A percentile compares a stretch with the other conserved stretches of the same genome.
These are phyloP conservation scores for Morella rubra DNA, from an alignment of 306 rosid species.

Conservation along the genomic window DNA sequence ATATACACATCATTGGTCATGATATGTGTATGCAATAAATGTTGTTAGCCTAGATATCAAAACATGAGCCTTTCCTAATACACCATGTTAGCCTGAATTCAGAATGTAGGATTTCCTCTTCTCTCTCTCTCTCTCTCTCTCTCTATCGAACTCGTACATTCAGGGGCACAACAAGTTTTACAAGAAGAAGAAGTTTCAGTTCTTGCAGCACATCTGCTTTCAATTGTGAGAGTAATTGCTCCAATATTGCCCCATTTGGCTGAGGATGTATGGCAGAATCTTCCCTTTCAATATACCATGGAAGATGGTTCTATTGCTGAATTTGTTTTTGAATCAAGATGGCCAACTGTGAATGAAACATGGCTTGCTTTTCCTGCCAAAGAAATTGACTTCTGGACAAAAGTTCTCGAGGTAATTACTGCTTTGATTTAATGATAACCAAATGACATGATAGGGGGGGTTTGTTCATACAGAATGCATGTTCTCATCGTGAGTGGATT, in stretches of 20 bases:
- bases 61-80: neutral
- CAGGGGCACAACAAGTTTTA: constrained; percentile 82
- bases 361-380: constrained; percentile 68
- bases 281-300: constrained; percentile 64
- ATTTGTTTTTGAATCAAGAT: constrained; percentile 86
- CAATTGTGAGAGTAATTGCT: constrained; percentile 73
- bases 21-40: neutral
- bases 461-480: constrained; percentile 12
- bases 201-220: constrained; percentile 80
- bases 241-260: constrained; percentile 99
- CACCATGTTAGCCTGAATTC: neutral
- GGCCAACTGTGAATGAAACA: constrained; percentile 76
- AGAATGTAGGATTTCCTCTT: too few species aligned
- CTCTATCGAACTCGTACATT: constrained; percentile 15
- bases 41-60: neutral
- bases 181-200: constrained; percentile 96
- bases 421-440: neutral
- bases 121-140: neutral
- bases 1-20: neutral
- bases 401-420: constrained; percentile 75
- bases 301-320: constrained; percentile 73
- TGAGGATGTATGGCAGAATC: constrained; percentile 98
- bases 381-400: constrained; percentile 79
- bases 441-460: neutral
- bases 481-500: neutral